These are phyloP conservation scores for Chaetomiaceae sp. DNA, from an alignment of 2,329 filamentous ascomycete species.

Conservation along the genomic window DNA sequence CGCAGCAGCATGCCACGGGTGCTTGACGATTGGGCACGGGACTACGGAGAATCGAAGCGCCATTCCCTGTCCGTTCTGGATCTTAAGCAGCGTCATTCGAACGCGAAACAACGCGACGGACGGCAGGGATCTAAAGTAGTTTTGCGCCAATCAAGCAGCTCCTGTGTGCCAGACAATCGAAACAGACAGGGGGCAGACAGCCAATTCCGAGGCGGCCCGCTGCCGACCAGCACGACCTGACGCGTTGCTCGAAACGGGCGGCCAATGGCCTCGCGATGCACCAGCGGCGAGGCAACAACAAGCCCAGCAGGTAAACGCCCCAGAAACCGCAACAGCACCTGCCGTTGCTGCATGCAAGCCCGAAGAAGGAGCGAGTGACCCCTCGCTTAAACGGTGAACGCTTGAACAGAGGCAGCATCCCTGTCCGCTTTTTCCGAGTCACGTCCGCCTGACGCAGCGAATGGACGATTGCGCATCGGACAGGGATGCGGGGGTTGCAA, in stretches of 20 bases:
- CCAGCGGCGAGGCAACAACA: slow-evolving; percentile 13
- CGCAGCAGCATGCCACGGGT: too few relatives aligned
- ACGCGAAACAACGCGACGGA: slow-evolving; percentile 21
- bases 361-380: slow-evolving; percentile 1
- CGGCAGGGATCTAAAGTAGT: slow-evolving; percentile 25
- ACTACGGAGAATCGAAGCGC: too few relatives aligned
- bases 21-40: too few relatives aligned
- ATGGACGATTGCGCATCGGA: not conserved
- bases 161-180: slow-evolving; percentile 10
- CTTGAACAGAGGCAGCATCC: slow-evolving; percentile 1
- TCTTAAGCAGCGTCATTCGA: too few relatives aligned
- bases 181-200: slow-evolving; percentile 15
- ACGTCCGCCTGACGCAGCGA: slow-evolving; percentile 10
- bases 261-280: slow-evolving; percentile 15
- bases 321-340: slow-evolving; percentile 5
- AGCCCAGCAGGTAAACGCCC: not conserved
- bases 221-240: slow-evolving; percentile 10
- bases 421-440: slow-evolving; percentile 17
- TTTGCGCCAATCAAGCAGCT: slow-evolving; percentile 21
- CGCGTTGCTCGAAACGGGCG: slow-evolving; percentile 17
- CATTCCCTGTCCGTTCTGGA: too few relatives aligned
- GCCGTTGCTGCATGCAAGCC: slow-evolving; percentile 13
- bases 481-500: slow-evolving; percentile 8
- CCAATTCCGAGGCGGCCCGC: slow-evolving; percentile 16
- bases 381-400: not conserved